Evolutionary conservation across 2,329 filamentous ascomycete species (phyloP).

Genomic region (Trichoderma cornu-damae): DNA sequence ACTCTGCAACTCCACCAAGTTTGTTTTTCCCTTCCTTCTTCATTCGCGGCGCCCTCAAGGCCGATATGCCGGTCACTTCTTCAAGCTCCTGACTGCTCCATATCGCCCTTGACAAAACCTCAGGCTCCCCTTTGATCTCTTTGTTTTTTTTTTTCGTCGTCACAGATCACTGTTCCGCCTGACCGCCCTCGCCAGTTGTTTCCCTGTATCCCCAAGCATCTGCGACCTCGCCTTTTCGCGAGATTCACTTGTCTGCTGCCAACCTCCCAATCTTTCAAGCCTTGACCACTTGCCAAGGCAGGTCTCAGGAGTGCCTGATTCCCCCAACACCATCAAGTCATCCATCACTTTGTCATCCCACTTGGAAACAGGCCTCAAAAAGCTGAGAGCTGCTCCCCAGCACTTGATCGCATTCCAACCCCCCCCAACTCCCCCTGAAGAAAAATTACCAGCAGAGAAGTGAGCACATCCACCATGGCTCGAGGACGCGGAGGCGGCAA

Average conservation of each 20-base stretch:
- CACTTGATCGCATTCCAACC: background rate
- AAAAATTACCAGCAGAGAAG: background rate
- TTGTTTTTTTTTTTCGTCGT: background rate
- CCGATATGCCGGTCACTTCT: background rate
- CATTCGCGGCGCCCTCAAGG: background rate
- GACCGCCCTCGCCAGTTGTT: background rate
- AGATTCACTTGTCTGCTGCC: background rate
- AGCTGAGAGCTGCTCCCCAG: background rate
- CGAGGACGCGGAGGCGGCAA: slow-evolving; percentile 34
- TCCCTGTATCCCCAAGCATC: background rate
- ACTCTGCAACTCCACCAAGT: background rate
- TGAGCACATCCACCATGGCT: slow-evolving; percentile 32
- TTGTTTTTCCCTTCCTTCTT: background rate
- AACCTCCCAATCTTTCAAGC: background rate
- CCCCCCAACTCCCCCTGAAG: background rate
- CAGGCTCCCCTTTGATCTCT: background rate
- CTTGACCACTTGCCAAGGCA: background rate
- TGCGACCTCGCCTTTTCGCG: too few species aligned
- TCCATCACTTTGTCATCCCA: background rate
- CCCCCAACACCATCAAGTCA: background rate
- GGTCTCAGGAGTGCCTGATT: background rate
- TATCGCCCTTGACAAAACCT: background rate
- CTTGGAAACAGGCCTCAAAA: background rate
- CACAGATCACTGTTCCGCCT: background rate
- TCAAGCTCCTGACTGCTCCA: background rate